Evolutionary conservation across 2,329 filamentous ascomycete genomes (phyloP), one percentile per base, ranked within the genome.

Genomic region (Ustilaginoidea virens): DNA sequence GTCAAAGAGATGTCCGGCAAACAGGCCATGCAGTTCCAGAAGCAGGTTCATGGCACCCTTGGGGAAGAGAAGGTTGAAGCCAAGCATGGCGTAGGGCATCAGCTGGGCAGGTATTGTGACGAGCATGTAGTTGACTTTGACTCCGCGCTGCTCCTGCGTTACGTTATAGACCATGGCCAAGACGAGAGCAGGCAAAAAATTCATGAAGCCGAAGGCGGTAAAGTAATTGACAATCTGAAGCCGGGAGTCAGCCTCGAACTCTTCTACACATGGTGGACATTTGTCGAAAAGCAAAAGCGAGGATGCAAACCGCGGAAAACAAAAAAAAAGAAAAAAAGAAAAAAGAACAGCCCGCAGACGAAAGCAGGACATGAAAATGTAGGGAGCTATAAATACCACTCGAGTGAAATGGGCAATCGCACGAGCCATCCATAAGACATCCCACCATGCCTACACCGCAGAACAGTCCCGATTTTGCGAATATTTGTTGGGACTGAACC

Each of bases 1-100:
- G 49, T 96, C 81, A 53, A 83, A 92, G 13, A 90, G 46, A 50
- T 98, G 90, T 4, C 86, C 86, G 9, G 86, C 81, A 24, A 92
- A 39, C 8, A 98, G 63, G n/a, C 90, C 90, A 19, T 71, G 80
- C 4, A 72, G 52, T 45, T 92, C 74, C 4, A 74, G 44, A 32
- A 80, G 47, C 8, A 80, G 66, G 12, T 55, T 55, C 3, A 51
- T 40, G 20, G 63, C 62, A 8, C 76, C 75, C 5, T 56, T 62
- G 1, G 43, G 47, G 47, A 80, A 69, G 30, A 96, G 58, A 14
- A 92, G 63, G 8, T 77, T 78, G 43, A 83, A 58, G 11, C 74
- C 52, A 25, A 96, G 67, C 66, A 92, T 80, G 38, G 77, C 76
- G 47, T 75, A 80, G 3, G 90, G 90, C 17, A 90, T 62, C 45